Evolutionary conservation across 768 basidiomycete species (phyloP), one percentile per base, ranked within the genome.

Genomic region (Suillus occidentalis): DNA sequence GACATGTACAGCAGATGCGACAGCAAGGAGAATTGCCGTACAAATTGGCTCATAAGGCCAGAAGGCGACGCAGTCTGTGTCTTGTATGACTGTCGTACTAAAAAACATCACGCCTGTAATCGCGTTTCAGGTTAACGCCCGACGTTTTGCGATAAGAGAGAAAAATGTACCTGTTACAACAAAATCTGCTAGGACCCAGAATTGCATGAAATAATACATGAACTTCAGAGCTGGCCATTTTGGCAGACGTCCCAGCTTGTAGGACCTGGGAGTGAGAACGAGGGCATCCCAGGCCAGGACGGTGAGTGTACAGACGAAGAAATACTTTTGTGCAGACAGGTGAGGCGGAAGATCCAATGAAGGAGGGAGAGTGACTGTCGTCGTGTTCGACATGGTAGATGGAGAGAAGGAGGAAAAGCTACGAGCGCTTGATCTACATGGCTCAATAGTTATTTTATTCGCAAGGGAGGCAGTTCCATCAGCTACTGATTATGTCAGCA

Each of bases 251-350:
- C 87, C 73, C 64, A 95, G 86, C 36, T 88, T 84, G 85, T 88
- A 94, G 56, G 89, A 87, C 62, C 92, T 80, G 0, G 92, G 92
- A 10, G 88, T 89, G 58, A 95, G 84, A 42, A 95, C 92, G 70
- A 95, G 87, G 42, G 92, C 88, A 71, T 95, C 92, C 92, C 93
- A 94, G 8, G 92, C 92, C 0, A 92, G 90, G 63, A 95, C 91
- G 62, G 92, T 95, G 67, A 95, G 86, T 0, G 92, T 92, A 80
- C 92, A 95, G 68, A 94, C 93, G 56, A 91, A 86, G 74, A 94
- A 93, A 71, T 95, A 95, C 77, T 94, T 94, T 82, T 94, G 92
- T 0, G 92, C 92, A 37, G 85, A 86, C 42, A 94, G 82, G 74
- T 92, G 92, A 2, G 92, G 84, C 0, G 92, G 84, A 6, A 94